Evolutionary conservation across 2,329 filamentous ascomycete species (phyloP).

Genomic region (Laburnicola sp.): DNA sequence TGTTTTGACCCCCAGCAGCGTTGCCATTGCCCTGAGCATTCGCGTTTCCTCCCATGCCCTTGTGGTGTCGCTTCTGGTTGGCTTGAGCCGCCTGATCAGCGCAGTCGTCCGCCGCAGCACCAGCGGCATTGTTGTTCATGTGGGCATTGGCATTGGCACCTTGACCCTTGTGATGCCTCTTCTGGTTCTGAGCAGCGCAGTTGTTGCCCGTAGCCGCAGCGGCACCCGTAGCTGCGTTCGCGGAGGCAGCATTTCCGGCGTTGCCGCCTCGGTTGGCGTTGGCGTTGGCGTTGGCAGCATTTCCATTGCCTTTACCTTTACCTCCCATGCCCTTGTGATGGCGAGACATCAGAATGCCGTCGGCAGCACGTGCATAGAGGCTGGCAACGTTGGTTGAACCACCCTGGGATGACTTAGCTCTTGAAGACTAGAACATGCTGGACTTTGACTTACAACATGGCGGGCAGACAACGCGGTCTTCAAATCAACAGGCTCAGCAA

Average conservation of each 20-base stretch:
- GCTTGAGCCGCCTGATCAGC: neutral
- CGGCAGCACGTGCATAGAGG: neutral
- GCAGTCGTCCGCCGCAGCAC: neutral
- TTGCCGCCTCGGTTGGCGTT: conserved; percentile 1
- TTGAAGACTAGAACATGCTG: neutral
- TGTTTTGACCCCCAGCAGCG: no score
- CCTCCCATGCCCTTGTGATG: conserved; percentile 6
- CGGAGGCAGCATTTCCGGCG: neutral
- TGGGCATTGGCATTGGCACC: no score
- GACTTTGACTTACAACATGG: neutral
- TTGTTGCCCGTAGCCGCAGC: neutral
- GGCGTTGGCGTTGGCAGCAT: neutral
- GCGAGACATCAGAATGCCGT: neutral
- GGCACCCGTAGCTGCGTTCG: no score
- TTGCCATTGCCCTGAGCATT: no score
- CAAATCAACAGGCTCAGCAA: conserved; percentile 2
- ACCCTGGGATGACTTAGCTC: neutral
- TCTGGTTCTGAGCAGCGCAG: neutral
- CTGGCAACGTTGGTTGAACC: neutral
- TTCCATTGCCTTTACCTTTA: neutral
- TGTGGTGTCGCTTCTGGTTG: conserved; percentile 7
- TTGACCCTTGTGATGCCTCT: neutral
- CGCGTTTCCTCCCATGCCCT: neutral
- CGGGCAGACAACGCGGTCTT: neutral
- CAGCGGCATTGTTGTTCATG: neutral